Evolutionary conservation across 306 rosid genomes (phyloP), one percentile per base, ranked within the genome.

Genomic region (Albizia julibrissin): DNA sequence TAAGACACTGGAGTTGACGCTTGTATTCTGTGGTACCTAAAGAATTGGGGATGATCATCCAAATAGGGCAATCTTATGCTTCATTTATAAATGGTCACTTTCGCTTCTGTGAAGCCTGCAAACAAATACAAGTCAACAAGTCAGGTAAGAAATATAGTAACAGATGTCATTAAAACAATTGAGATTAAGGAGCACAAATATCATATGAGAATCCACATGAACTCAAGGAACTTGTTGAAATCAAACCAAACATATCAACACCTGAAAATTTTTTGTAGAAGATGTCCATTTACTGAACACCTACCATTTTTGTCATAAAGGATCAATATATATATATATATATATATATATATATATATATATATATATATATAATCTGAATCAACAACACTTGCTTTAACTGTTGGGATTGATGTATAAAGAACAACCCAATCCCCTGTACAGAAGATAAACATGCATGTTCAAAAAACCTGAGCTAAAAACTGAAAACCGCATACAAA

Each of bases 81-180:
- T 78, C 71, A 47, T 67, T 39, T 29, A 49, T 66, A 39, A 50
- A 39, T 5, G 33, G 2, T 87, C 87, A 82, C 10, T 56, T 87
- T 85, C 84, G 87, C 85, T 84, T 92, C 80, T 88, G 89, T 1
- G 93, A 92, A 66, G 93, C 98, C 98, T 94, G 87, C 84, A 85
- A 72, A 79, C 73, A 89, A 26, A 78, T 33, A 78, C 62, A 80
- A 82, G 75, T n/a, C n/a, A 49, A 46, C 24, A 79, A 77, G 76
- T 52, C 34, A 61, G 76, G 79, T 79, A 56, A 79, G 87, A 70
- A 62, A 66, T 24, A 75, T 74, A 74, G 70, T 68, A 77, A 70
- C 72, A 34, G 71, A 77, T 73, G 49, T 44, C 75, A 42, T n/a
- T 10, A 79, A 27, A 66, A 39, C 46, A 65, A 39, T 18, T 21